Conservation (phyloP, 2,329 filamentous ascomycete species). For the Pseudomassariella vexata region DNA sequence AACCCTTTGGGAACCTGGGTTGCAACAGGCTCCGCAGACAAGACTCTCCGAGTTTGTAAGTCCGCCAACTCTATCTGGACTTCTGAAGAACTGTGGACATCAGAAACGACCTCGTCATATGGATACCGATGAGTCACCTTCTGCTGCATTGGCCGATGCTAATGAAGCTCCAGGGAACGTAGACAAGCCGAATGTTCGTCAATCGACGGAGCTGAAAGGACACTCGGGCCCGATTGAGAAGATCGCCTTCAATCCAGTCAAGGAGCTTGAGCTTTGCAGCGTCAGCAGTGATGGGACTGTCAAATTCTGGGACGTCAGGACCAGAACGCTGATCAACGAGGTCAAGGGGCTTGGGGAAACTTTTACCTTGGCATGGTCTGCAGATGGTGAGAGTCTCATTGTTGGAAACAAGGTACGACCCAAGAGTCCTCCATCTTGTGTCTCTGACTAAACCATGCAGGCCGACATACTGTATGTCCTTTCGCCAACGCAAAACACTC, state of each 20-base stretch:
- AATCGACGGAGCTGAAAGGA: slow-evolving; percentile 70
- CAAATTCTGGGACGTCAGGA: slow-evolving; percentile 76
- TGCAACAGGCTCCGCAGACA: slow-evolving; percentile 71
- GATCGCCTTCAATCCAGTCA: slow-evolving; percentile 71
- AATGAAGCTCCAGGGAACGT: slow-evolving; percentile 60
- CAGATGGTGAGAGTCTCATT: slow-evolving; percentile 62
- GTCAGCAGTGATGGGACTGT: slow-evolving; percentile 68
- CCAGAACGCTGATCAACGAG: slow-evolving; percentile 64
- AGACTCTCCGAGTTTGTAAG: slow-evolving; percentile 67
- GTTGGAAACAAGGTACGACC: slow-evolving; percentile 64
- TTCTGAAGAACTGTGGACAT: too few species aligned
- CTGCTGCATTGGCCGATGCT: neutral
- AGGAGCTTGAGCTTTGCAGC: slow-evolving; percentile 72
- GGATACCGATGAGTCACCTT: too few species aligned
- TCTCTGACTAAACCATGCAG: slow-evolving; percentile 32
- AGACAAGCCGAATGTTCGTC: slow-evolving; percentile 66
- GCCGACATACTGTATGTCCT: slow-evolving; percentile 58
- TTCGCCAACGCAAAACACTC: slow-evolving; percentile 51
- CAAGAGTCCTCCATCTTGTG: neutral
- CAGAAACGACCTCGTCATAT: too few species aligned
- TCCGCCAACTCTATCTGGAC: slow-evolving; percentile 14
- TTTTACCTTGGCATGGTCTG: slow-evolving; percentile 68
- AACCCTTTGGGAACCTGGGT: slow-evolving; percentile 79
- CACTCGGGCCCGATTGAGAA: slow-evolving; percentile 63
- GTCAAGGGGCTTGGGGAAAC: slow-evolving; percentile 61